These are phyloP conservation scores for Blastobotrys proliferans DNA, from an alignment of 1,139 yeast species.

Conservation along the genomic window DNA sequence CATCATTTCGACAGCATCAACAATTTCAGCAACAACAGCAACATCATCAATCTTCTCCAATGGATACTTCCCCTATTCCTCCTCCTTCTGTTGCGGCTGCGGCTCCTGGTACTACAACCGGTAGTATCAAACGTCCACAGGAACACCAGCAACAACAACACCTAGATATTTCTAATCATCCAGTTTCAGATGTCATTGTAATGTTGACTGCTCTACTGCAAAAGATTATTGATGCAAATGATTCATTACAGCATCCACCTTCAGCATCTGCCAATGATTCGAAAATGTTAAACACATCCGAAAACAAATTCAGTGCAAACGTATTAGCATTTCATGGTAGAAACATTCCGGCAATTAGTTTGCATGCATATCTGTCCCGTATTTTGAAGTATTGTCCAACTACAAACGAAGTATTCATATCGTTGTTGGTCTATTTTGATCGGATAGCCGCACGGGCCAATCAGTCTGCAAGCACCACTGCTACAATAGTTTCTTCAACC, in stretches of 20 bases:
- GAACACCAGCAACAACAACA: slow-evolving; percentile 36
- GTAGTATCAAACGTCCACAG: background rate
- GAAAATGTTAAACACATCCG: too few species aligned
- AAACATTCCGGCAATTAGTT: slow-evolving; percentile 87
- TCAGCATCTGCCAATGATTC: slow-evolving; percentile 16
- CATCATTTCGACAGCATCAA: background rate
- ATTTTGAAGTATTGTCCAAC: slow-evolving; percentile 96
- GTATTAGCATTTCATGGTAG: slow-evolving; percentile 93
- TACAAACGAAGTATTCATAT: slow-evolving; percentile 90
- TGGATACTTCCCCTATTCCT: background rate
- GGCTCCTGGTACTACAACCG: slow-evolving; percentile 7
- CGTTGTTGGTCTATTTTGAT: slow-evolving; percentile 88
- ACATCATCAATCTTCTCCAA: slow-evolving; percentile 1
- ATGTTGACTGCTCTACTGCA: slow-evolving; percentile 84
- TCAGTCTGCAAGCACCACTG: slow-evolving; percentile 6
- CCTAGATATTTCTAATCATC: slow-evolving; percentile 76
- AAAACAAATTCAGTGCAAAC: slow-evolving; percentile 50
- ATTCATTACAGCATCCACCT: slow-evolving; percentile 58
- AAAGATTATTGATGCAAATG: slow-evolving; percentile 90
- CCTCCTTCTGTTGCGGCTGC: background rate
- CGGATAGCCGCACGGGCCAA: slow-evolving; percentile 81
- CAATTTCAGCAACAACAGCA: background rate
- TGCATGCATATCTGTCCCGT: slow-evolving; percentile 84
- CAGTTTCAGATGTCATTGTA: slow-evolving; percentile 71
- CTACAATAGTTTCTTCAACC: background rate